Conservation (phyloP, 2,329 filamentous ascomycete species). For the Arthrinium phaeospermum region DNA sequence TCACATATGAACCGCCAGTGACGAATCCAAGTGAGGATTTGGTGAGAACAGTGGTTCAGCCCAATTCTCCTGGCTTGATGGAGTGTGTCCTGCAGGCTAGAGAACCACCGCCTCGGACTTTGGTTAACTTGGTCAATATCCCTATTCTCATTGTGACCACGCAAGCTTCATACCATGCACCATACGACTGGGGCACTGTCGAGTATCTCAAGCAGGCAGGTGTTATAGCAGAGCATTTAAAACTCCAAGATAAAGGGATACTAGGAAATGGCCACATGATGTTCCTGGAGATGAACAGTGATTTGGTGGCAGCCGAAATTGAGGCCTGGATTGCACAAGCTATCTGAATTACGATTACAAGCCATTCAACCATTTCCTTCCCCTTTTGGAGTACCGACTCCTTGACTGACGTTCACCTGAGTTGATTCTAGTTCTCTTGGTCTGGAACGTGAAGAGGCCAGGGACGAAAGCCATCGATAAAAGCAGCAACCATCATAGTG, state of each 20-base stretch:
- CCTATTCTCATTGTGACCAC: slow-evolving; percentile 47
- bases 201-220: slow-evolving; percentile 51
- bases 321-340: slow-evolving; percentile 32
- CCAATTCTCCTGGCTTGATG: slow-evolving; percentile 30
- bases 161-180: slow-evolving; percentile 50
- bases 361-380: neutral
- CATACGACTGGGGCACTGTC: slow-evolving; percentile 52
- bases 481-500: neutral
- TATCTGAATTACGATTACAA: neutral
- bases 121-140: slow-evolving; percentile 42
- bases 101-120: slow-evolving; percentile 39
- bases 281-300: slow-evolving; percentile 55
- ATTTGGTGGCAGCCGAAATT: slow-evolving; percentile 42
- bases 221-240: slow-evolving; percentile 39
- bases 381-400: neutral
- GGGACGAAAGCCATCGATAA: slow-evolving; percentile 1
- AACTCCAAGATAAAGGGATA: slow-evolving; percentile 45
- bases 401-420: neutral
- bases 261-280: slow-evolving; percentile 54
- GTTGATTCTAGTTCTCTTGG: neutral
- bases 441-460: neutral
- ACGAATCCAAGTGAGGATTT: slow-evolving; percentile 42
- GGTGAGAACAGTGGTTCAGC: slow-evolving; percentile 35
- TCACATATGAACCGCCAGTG: slow-evolving; percentile 53
- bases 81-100: slow-evolving; percentile 44